Conservation (phyloP, 2,329 filamentous ascomycete genomes). For the Fusarium xyrophilum region DNA sequence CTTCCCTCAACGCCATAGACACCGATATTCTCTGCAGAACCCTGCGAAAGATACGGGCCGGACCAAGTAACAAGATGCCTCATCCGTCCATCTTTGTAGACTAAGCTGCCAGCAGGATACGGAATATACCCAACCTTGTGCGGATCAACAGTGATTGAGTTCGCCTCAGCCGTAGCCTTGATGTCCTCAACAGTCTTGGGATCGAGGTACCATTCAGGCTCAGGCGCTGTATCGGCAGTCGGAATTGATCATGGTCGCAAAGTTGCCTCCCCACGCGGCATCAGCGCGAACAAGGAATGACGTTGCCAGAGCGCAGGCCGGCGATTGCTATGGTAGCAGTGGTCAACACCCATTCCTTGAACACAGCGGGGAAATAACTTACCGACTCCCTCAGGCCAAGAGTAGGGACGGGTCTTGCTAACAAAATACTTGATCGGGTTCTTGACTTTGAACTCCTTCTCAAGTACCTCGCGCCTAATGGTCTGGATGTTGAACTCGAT, state of each 20-base stretch:
- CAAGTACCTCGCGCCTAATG: conserved; percentile 48
- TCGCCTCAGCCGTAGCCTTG: conserved; percentile 48
- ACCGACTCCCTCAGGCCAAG: conserved; percentile 58
- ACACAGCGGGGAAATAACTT: conserved; percentile 3
- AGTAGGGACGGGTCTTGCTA: conserved; percentile 54
- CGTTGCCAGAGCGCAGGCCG: conserved; percentile 53
- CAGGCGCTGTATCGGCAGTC: conserved; percentile 37
- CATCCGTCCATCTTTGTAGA: conserved; percentile 54
- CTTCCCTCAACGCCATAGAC: conserved; percentile 55
- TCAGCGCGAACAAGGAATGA: conserved; percentile 57
- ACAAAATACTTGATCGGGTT: conserved; percentile 49
- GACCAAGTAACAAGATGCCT: conserved; percentile 54
- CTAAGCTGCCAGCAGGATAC: conserved; percentile 54
- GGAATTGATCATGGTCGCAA: conserved; percentile 52
- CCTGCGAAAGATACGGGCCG: conserved; percentile 49
- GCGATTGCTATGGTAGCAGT: conserved; percentile 45
- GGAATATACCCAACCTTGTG: conserved; percentile 57
- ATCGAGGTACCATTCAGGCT: conserved; percentile 46
- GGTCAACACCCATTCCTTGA: fast-evolving
- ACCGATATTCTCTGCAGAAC: conserved; percentile 50
- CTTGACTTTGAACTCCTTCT: conserved; percentile 43
- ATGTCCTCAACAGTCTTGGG: conserved; percentile 50
- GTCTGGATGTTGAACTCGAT: conserved; percentile 48
- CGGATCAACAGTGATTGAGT: conserved; percentile 57
- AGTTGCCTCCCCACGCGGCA: conserved; percentile 60